Conservation (phyloP, 78 protist genomes). For the Dictyostelium citrinum region DNA sequence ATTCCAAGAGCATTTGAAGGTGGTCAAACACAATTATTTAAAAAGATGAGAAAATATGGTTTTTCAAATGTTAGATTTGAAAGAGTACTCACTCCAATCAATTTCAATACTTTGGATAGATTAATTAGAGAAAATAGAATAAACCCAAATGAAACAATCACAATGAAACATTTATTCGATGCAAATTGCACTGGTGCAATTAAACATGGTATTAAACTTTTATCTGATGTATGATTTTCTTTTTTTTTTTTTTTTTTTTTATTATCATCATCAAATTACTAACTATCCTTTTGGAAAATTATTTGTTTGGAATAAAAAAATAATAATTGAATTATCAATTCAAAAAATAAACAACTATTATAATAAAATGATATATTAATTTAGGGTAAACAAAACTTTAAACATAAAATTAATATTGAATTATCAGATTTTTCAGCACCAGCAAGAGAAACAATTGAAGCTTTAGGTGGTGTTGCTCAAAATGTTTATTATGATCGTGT, state of each 20-base stretch:
- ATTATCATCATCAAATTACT: background rate
- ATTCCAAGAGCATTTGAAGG: constrained; percentile 86
- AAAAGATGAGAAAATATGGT: constrained; percentile 84
- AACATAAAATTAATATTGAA: constrained; percentile 56
- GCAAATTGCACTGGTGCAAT: constrained; percentile 15
- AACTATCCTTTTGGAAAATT: too few relatives aligned
- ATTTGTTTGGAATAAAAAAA: background rate
- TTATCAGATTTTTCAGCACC: constrained; percentile 52
- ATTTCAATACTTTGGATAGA: constrained; percentile 30
- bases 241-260: background rate
- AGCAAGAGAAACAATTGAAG: constrained; percentile 74
- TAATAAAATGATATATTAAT: too few relatives aligned
- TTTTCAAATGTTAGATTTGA: constrained; percentile 51
- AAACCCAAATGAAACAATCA: constrained; percentile 49
- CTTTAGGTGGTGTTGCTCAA: constrained; percentile 75
- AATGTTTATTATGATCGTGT: constrained; percentile 75
- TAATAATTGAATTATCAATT: background rate
- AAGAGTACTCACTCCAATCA: constrained; percentile 45
- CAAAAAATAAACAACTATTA: background rate
- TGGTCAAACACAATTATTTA: constrained; percentile 89
- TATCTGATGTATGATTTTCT: constrained; percentile 38
- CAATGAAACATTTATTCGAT: constrained; percentile 74
- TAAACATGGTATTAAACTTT: constrained; percentile 72
- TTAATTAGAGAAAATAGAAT: constrained; percentile 41
- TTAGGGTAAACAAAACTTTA: constrained; percentile 39